Conservation (phyloP, 352 stramenopile species). For the Phytopythium aichiense region DNA sequence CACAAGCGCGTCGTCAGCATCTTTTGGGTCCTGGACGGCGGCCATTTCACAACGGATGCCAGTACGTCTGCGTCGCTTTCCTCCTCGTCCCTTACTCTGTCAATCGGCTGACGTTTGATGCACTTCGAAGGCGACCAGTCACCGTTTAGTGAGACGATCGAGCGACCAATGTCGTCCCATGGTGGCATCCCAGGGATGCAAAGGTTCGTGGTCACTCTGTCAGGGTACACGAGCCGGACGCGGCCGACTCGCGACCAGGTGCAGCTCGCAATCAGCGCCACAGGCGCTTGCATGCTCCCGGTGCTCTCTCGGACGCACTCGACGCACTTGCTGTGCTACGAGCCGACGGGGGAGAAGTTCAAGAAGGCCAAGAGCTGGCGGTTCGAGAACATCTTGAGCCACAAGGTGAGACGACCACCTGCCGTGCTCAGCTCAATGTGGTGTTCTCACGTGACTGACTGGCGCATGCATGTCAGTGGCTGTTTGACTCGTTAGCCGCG, state of each 20-base stretch:
- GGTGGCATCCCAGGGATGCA: slow-evolving; percentile 77
- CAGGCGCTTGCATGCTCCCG: slow-evolving; percentile 79
- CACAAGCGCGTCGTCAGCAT: slow-evolving; percentile 74
- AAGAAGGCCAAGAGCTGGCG: slow-evolving; percentile 81
- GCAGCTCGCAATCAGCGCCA: slow-evolving; percentile 78
- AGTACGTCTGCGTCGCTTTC: not conserved
- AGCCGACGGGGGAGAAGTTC: slow-evolving; percentile 79
- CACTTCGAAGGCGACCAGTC: slow-evolving; percentile 15
- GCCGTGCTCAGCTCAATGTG: not conserved
- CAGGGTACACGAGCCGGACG: slow-evolving; percentile 74
- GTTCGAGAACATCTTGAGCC: slow-evolving; percentile 75
- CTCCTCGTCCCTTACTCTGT: too few relatives aligned
- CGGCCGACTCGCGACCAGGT: slow-evolving; percentile 75
- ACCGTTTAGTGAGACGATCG: slow-evolving; percentile 43
- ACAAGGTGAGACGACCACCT: slow-evolving; percentile 44
- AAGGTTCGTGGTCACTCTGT: slow-evolving; percentile 78
- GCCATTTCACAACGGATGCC: not conserved
- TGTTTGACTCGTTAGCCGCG: slow-evolving; percentile 60
- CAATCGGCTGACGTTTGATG: not conserved
- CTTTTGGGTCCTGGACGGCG: slow-evolving; percentile 73
- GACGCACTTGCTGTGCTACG: slow-evolving; percentile 77
- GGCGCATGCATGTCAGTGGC: slow-evolving; percentile 43
- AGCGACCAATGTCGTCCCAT: slow-evolving; percentile 56
- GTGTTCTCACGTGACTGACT: not conserved
- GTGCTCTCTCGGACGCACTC: slow-evolving; percentile 80